Evolutionary conservation across 1,139 yeast species (phyloP), one percentile per base, ranked within the genome.

Genomic region (Pichia sp.): DNA sequence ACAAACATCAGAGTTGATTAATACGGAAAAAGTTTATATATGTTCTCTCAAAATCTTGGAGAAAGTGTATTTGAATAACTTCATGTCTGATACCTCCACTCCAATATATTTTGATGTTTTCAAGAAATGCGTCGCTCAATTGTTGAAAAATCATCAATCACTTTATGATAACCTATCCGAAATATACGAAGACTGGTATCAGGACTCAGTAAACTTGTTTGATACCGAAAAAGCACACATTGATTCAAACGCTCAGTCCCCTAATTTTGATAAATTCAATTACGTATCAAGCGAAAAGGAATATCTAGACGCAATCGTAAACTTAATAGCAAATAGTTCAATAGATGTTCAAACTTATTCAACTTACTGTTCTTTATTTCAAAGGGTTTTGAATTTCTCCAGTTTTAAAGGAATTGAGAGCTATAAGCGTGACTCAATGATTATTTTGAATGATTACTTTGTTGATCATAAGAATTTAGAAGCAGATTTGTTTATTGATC

Each of bases 1-100:
- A 45, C 67, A 75, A 10, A 65, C 80, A n/a, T 76, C 77, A 54
- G 87, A 82, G 62, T 62, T 81, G 2, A 53, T 75, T 0, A 73
- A 71, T 8, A 79, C 80, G 15, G 86, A 82, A 62, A 71, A 70
- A 30, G 68, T 66, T 1, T 81, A 79, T 59, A 64, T 79, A 15
- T 69, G 71, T 41, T 75, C 78, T 1, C 63, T 82, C 48, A 70
- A 70, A 42, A 64, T 78, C 53, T 66, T 81, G 13, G 67, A 72
- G 5, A 71, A 62, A 32, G 72, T 65, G 53, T 78, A 77, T 60
- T 59, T 76, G 5, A 72, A 71, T 30, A 72, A 76, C 4, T 60
- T 75, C 40, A 58, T 67, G 31, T 62, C 61, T 15, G 64, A 61
- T 26, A 60, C 60, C 16, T 53, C 59, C 1, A 57, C 62, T 5